Conservation (phyloP, 331 rosid genomes). For the Acacia pycnantha region DNA sequence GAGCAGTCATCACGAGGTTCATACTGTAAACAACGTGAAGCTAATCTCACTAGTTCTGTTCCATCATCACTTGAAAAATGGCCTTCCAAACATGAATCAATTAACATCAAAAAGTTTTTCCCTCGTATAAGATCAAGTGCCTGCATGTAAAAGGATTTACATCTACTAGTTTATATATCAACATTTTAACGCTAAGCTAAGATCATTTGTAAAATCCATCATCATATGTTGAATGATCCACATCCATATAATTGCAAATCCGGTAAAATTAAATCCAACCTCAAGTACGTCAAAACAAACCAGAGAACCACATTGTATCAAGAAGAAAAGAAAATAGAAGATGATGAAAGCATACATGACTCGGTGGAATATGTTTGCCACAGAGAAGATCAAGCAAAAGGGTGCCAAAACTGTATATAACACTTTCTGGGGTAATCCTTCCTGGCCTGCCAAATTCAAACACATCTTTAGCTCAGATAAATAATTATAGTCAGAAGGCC, state of each 20-base stretch:
- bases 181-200: background rate
- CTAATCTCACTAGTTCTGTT: conserved; percentile 78
- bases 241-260: background rate
- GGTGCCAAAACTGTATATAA: conserved; percentile 88
- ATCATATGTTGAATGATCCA: background rate
- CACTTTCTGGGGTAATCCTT: conserved; percentile 84
- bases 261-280: background rate
- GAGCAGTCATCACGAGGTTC: conserved; percentile 88
- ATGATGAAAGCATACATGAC: conserved; percentile 64
- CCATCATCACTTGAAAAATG: conserved; percentile 90
- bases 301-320: conserved; percentile 28
- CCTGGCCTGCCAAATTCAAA: conserved; percentile 63
- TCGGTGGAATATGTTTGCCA: conserved; percentile 94
- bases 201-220: conserved; percentile 9
- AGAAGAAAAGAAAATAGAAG: conserved; percentile 28
- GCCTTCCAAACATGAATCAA: conserved; percentile 89
- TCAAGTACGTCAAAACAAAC: background rate
- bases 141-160: conserved; percentile 40
- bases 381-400: conserved; percentile 89
- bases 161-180: background rate
- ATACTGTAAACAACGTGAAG: conserved; percentile 87
- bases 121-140: conserved; percentile 93
- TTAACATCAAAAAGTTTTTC: conserved; percentile 70
- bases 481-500: conserved; percentile 21
- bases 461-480: conserved; percentile 16